These are phyloP conservation scores for Xylaria sp. DNA, from an alignment of 2,329 filamentous ascomycete species.

Conservation along the genomic window DNA sequence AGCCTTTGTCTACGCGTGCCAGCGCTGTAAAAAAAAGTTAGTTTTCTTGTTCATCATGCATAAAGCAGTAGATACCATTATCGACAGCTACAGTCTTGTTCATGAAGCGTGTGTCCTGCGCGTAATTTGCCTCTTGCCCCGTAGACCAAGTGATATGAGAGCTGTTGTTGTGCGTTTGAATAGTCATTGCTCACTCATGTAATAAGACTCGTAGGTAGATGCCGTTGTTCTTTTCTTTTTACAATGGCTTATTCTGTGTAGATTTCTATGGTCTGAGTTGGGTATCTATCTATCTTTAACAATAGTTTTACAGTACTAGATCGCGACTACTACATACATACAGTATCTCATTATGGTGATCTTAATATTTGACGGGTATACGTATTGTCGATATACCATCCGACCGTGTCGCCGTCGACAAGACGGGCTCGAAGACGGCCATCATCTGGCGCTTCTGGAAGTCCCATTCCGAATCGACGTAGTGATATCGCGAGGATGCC, in stretches of 20 bases:
- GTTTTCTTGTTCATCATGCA: slow-evolving; percentile 9
- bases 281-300: not conserved
- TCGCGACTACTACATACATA: not conserved
- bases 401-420: slow-evolving; percentile 19
- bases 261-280: not conserved
- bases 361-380: slow-evolving; percentile 39
- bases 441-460: slow-evolving; percentile 35
- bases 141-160: not conserved
- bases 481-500: slow-evolving; percentile 39
- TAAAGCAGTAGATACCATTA: slow-evolving; percentile 17
- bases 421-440: slow-evolving; percentile 37
- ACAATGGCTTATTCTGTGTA: not conserved
- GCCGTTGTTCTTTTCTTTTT: not conserved
- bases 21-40: slow-evolving; percentile 10
- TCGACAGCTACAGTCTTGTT: not conserved
- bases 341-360: not conserved
- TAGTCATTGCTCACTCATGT: not conserved
- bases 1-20: not conserved
- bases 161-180: not conserved
- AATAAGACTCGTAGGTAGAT: not conserved
- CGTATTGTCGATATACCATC: slow-evolving; percentile 31
- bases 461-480: slow-evolving; percentile 41
- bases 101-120: not conserved
- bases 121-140: not conserved
- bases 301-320: not conserved